Evolutionary conservation across 495 filamentous ascomycete genomes (phyloP).

Genomic region (Podospora tetraspora): DNA sequence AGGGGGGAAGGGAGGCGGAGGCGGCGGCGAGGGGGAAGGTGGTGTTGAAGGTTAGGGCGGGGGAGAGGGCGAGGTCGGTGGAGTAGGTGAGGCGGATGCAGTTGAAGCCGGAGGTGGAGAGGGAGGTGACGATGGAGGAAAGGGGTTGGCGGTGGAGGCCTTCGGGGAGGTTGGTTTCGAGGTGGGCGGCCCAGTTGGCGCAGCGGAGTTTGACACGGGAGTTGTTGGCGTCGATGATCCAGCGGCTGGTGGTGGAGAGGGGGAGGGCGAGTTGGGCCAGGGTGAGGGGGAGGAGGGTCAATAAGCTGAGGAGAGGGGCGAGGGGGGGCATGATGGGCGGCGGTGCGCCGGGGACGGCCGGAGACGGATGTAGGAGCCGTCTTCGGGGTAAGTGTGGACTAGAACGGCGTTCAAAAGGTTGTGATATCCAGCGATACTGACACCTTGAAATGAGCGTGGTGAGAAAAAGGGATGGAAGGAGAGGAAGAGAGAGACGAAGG

Average conservation of each 20-base stretch:
- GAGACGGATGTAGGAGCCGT: too few relatives aligned
- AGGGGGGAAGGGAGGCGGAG: slow-evolving; percentile 28
- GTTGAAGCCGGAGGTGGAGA: slow-evolving; percentile 42
- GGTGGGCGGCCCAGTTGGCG: slow-evolving; percentile 49
- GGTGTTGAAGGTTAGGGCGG: slow-evolving; percentile 29
- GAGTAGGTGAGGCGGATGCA: slow-evolving; percentile 51
- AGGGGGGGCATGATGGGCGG: too few relatives aligned
- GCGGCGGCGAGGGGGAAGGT: slow-evolving; percentile 38
- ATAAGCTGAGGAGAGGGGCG: background rate
- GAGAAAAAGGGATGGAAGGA: too few relatives aligned
- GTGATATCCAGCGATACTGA: too few relatives aligned
- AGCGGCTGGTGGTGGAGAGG: slow-evolving; percentile 42
- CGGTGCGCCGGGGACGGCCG: too few relatives aligned
- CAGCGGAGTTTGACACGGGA: slow-evolving; percentile 48
- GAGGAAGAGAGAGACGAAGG: too few relatives aligned
- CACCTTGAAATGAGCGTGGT: too few relatives aligned
- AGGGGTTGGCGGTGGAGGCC: slow-evolving; percentile 44
- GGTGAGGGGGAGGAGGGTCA: slow-evolving; percentile 25
- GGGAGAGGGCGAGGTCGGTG: slow-evolving; percentile 47
- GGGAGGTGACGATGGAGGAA: slow-evolving; percentile 38
- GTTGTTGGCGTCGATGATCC: slow-evolving; percentile 45
- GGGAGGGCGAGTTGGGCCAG: slow-evolving; percentile 28
- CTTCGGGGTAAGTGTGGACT: too few relatives aligned
- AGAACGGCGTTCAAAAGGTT: too few relatives aligned
- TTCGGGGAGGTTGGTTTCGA: slow-evolving; percentile 46